A percentile compares a stretch with the other conserved stretches of the same genome.
Conservation (phyloP, 352 stramenopile genomes). For the Phytophthora foliorum region DNA sequence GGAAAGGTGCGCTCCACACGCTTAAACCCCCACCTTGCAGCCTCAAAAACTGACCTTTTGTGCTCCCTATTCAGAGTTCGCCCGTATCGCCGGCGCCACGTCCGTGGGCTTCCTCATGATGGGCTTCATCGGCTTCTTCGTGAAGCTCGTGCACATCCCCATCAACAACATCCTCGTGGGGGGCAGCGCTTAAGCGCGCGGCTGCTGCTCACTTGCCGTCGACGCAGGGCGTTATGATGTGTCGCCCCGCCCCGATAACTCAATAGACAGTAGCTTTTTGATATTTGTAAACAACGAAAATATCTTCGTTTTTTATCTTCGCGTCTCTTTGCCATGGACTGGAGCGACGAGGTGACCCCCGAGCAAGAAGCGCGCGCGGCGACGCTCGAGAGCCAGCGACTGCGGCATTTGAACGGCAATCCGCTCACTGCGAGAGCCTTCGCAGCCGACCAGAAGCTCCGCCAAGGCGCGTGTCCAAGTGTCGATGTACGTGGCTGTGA, state of each 20-base stretch:
- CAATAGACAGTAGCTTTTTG: constrained; percentile 53
- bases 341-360: constrained; percentile 28
- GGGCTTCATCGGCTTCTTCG: constrained; percentile 99
- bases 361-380: constrained; percentile 39
- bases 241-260: constrained; percentile 29
- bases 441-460: constrained; percentile 30
- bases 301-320: constrained; percentile 1
- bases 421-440: constrained; percentile 53
- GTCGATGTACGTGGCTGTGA: constrained; percentile 22
- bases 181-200: constrained; percentile 72
- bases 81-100: constrained; percentile 95
- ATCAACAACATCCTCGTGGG: constrained; percentile 99
- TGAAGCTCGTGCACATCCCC: constrained; percentile 99
- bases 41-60: constrained; percentile 13
- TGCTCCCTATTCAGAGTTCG: constrained; percentile 89
- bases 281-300: constrained; percentile 28
- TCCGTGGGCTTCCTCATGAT: constrained; percentile 99
- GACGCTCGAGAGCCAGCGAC: constrained; percentile 45
- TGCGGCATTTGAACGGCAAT: constrained; percentile 52
- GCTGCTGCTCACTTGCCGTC: constrained; percentile 20
- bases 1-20: constrained; percentile 88
- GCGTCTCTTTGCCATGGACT: constrained; percentile 39
- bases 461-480: neutral
- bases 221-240: constrained; percentile 7
- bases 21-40: neutral